Percentiles rank a stretch among this genome's conserved stretches.
These are phyloP conservation scores for Monosporascus sp. DNA, from an alignment of 2,329 filamentous ascomycete genomes.

Conservation along the genomic window DNA sequence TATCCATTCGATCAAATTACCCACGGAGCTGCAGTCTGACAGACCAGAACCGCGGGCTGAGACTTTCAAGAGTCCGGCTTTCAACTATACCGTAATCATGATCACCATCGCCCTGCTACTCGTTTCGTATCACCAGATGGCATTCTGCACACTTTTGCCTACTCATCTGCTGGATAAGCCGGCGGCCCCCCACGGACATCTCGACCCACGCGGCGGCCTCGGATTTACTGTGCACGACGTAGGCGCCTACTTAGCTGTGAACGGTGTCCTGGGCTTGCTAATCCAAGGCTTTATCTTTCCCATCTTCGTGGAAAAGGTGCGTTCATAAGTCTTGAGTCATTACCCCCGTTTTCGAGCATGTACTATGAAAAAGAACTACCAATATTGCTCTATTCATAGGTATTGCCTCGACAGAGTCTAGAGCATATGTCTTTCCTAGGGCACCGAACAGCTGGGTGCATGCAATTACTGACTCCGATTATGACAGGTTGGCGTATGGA, in stretches of 20 bases:
- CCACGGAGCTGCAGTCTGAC: constrained; percentile 10
- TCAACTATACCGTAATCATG: constrained; percentile 37
- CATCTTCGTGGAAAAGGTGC: constrained; percentile 47
- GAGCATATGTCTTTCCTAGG: no score
- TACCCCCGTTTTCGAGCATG: not conserved
- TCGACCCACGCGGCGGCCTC: constrained; percentile 53
- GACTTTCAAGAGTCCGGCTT: constrained; percentile 23
- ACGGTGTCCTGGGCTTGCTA: constrained; percentile 65
- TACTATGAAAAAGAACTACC: not conserved
- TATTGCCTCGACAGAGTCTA: no score
- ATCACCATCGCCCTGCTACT: constrained; percentile 34
- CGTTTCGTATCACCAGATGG: constrained; percentile 41
- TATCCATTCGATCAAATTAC: constrained; percentile 33
- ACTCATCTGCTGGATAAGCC: constrained; percentile 37
- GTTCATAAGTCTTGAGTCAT: not conserved
- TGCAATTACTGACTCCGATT: not conserved
- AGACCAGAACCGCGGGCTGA: constrained; percentile 2
- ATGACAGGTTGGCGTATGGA: constrained; percentile 57
- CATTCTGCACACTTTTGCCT: constrained; percentile 35
- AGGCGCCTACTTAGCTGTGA: constrained; percentile 62
- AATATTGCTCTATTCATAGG: not conserved
- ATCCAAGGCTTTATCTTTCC: constrained; percentile 71
- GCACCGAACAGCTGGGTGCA: no score
- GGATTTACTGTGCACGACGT: constrained; percentile 62
- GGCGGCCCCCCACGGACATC: constrained; percentile 16